A percentile compares a stretch with the other conserved stretches of the same genome.
phyloP scores from a whole-genome alignment of 106 monocot genomes.

The Acorus gramineus region DNA sequence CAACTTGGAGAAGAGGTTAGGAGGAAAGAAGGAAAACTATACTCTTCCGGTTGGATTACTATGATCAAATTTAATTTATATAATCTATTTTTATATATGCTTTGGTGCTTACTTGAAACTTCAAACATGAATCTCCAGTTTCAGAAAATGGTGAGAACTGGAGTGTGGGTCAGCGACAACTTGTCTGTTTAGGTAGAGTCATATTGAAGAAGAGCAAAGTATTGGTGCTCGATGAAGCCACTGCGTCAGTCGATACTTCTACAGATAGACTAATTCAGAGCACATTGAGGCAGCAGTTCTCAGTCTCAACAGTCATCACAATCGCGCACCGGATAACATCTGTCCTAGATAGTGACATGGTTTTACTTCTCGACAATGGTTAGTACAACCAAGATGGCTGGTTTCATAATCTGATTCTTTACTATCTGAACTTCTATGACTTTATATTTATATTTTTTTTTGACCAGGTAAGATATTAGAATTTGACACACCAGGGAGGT shows the following conservation, averaged over 20 bases:
- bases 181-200: slow-evolving; percentile 69
- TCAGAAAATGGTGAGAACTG: slow-evolving; percentile 89
- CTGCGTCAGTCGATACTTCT: slow-evolving; percentile 59
- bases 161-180: slow-evolving; percentile 88
- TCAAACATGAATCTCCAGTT: slow-evolving; percentile 24
- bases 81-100: neutral
- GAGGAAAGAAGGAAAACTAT: slow-evolving; percentile 66
- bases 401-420: too few species aligned
- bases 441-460: neutral
- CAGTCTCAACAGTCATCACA: too few species aligned
- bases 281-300: too few species aligned
- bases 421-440: too few species aligned
- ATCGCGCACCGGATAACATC: too few species aligned
- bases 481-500: slow-evolving; percentile 35
- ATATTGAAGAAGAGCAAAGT: slow-evolving; percentile 69
- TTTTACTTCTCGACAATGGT: too few species aligned
- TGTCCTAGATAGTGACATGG: too few species aligned
- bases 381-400: neutral
- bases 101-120: neutral
- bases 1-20: slow-evolving; percentile 80
- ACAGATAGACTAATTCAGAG: slow-evolving; percentile 12
- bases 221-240: slow-evolving; percentile 91
- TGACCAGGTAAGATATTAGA: slow-evolving; percentile 53
- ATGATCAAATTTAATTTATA: neutral
- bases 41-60: slow-evolving; percentile 42